phyloP scores from a whole-genome alignment of 495 filamentous ascomycete species.

The Recurvomyces mirabilis region DNA sequence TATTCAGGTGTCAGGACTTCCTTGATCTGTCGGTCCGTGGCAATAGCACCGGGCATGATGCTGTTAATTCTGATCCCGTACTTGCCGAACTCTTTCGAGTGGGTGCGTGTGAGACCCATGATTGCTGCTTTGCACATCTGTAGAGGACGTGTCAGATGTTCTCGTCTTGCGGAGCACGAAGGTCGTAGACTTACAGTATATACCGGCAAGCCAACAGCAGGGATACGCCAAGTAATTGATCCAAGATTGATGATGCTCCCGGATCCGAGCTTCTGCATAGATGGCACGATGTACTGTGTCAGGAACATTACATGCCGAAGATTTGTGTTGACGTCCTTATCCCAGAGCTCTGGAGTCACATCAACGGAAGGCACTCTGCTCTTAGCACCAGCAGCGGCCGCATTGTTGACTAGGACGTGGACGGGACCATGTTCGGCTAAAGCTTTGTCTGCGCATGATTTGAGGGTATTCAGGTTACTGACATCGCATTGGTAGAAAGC shows the following conservation, averaged over 20 bases:
- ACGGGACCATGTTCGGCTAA: constrained; percentile 11
- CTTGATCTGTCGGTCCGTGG: constrained; percentile 31
- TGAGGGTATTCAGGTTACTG: constrained; percentile 8
- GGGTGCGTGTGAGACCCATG: constrained; percentile 20
- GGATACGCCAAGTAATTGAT: constrained; percentile 28
- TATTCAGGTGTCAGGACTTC: constrained; percentile 37
- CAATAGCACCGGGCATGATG: constrained; percentile 26
- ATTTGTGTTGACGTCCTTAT: constrained; percentile 25
- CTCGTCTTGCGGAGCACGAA: no score
- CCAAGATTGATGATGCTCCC: constrained; percentile 28
- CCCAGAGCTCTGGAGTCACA: constrained; percentile 26
- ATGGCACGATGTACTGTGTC: constrained; percentile 28
- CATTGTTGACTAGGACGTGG: constrained; percentile 18
- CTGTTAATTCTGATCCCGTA: constrained; percentile 21
- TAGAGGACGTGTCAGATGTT: no score
- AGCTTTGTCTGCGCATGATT: constrained; percentile 1
- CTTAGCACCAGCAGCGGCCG: constrained; percentile 15
- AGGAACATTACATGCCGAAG: constrained; percentile 32
- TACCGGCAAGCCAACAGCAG: constrained; percentile 16
- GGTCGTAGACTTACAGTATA: no score
- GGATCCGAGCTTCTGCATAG: constrained; percentile 20
- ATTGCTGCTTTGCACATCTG: constrained; percentile 29
- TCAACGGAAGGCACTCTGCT: constrained; percentile 6
- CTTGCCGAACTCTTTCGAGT: constrained; percentile 14
- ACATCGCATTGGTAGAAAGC: constrained; percentile 17